Evolutionary conservation across 805 yeast genomes (phyloP).

Genomic region (Lipomyces orientalis): DNA sequence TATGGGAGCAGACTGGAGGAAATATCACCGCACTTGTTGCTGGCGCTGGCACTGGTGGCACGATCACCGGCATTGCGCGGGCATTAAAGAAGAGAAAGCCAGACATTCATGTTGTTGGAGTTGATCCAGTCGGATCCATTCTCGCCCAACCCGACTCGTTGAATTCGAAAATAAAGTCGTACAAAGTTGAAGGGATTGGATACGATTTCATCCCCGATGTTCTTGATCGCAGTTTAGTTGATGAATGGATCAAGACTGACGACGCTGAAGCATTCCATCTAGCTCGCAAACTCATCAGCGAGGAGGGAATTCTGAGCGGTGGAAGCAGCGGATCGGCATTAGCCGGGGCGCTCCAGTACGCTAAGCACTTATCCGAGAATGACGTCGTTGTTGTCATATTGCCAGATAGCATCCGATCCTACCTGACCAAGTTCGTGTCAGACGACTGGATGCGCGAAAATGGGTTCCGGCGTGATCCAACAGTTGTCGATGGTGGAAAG

Average conservation of each 20-base stretch:
- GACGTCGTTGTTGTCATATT: slow-evolving; percentile 79
- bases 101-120: slow-evolving; percentile 68
- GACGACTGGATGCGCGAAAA: slow-evolving; percentile 89
- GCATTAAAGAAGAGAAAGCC: slow-evolving; percentile 75
- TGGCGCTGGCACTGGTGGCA: slow-evolving; percentile 96
- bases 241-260: slow-evolving; percentile 84
- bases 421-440: slow-evolving; percentile 84
- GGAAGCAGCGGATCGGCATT: slow-evolving; percentile 89
- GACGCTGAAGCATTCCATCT: slow-evolving; percentile 78
- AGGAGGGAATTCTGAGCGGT: slow-evolving; percentile 87
- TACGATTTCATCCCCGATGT: slow-evolving; percentile 88
- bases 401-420: slow-evolving; percentile 88
- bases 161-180: slow-evolving; percentile 61
- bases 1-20: slow-evolving; percentile 79
- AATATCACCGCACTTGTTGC: slow-evolving; percentile 77
- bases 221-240: slow-evolving; percentile 66
- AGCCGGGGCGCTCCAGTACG: slow-evolving; percentile 75
- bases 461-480: slow-evolving; percentile 52
- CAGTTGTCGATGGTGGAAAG: slow-evolving; percentile 26
- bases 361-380: slow-evolving; percentile 69
- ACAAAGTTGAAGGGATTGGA: slow-evolving; percentile 90
- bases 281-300: slow-evolving; percentile 80
- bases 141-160: slow-evolving; percentile 78
- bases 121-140: slow-evolving; percentile 87
- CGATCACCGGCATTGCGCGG: slow-evolving; percentile 79